These are phyloP conservation scores for Triticum dicoccoides DNA, from an alignment of 176 grass and related monocot species.

Conservation along the genomic window DNA sequence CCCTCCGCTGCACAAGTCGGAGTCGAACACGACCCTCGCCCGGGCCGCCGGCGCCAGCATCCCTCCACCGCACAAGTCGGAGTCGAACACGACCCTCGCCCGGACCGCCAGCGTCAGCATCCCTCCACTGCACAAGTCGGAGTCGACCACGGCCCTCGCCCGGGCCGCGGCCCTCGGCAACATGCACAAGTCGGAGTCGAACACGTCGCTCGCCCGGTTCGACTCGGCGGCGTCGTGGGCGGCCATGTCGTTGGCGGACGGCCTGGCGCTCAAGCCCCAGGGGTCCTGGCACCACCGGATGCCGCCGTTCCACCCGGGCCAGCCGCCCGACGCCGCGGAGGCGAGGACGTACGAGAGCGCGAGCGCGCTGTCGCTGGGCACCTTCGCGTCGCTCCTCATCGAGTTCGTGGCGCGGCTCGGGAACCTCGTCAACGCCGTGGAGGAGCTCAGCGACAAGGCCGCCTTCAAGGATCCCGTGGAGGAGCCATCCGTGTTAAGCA, in stretches of 20 bases:
- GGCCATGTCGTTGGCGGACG: neutral
- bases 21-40: neutral
- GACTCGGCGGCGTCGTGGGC: conserved; percentile 27
- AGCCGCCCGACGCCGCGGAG: conserved; percentile 28
- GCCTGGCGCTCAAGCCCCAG: conserved; percentile 24
- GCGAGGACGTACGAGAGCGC: conserved; percentile 79
- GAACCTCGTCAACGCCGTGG: conserved; percentile 73
- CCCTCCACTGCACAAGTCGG: neutral
- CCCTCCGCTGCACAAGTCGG: conserved; percentile 26
- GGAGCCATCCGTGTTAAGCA: conserved; percentile 35
- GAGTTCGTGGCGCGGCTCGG: conserved; percentile 83
- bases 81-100: neutral
- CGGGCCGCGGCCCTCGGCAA: neutral
- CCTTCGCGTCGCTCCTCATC: conserved; percentile 86
- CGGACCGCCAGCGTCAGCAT: neutral
- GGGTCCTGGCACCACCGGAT: conserved; percentile 52
- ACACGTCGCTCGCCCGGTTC: conserved; percentile 8
- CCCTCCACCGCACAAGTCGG: neutral
- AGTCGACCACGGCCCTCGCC: neutral
- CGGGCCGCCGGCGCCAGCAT: neutral
- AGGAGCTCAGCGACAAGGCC: conserved; percentile 71
- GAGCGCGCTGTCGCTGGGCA: conserved; percentile 80
- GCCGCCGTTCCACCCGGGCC: conserved; percentile 44
- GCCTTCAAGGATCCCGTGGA: conserved; percentile 65
- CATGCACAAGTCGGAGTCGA: neutral